phyloP scores from a whole-genome alignment of 2,329 filamentous ascomycete species.

The Exophiala spinifera region DNA sequence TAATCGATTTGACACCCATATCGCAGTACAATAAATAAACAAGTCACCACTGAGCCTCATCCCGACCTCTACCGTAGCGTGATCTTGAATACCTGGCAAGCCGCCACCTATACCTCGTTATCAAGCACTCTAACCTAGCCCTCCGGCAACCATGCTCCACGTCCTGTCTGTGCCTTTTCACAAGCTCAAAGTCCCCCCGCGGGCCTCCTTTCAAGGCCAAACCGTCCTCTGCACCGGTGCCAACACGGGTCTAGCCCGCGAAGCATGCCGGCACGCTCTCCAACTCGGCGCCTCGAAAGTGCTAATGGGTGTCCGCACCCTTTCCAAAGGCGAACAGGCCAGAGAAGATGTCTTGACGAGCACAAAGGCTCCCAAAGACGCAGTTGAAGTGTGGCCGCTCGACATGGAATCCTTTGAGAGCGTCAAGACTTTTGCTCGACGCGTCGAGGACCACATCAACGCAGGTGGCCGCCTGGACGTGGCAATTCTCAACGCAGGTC shows the following conservation, averaged over 20 bases:
- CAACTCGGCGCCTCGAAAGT: conserved; percentile 40
- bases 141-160: conserved; percentile 35
- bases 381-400: conserved; percentile 40
- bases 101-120: too few relatives aligned
- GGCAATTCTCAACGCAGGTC: conserved; percentile 42
- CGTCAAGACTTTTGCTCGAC: conserved; percentile 37
- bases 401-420: conserved; percentile 38
- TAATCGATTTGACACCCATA: too few relatives aligned
- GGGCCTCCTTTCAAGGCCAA: neutral
- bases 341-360: conserved; percentile 33
- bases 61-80: too few relatives aligned
- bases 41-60: too few relatives aligned
- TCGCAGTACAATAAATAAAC: too few relatives aligned
- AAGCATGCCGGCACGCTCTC: conserved; percentile 43
- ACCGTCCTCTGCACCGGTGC: conserved; percentile 46
- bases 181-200: neutral
- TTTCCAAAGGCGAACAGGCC: conserved; percentile 38
- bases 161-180: conserved; percentile 41
- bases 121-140: neutral
- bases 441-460: conserved; percentile 26
- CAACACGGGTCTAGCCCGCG: conserved; percentile 45
- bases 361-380: conserved; percentile 17
- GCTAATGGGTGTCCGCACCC: conserved; percentile 45
- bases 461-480: conserved; percentile 33
- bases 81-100: too few relatives aligned